These are phyloP conservation scores for Arthrobotrys megalospora DNA, from an alignment of 2,329 filamentous ascomycete species.

Conservation along the genomic window DNA sequence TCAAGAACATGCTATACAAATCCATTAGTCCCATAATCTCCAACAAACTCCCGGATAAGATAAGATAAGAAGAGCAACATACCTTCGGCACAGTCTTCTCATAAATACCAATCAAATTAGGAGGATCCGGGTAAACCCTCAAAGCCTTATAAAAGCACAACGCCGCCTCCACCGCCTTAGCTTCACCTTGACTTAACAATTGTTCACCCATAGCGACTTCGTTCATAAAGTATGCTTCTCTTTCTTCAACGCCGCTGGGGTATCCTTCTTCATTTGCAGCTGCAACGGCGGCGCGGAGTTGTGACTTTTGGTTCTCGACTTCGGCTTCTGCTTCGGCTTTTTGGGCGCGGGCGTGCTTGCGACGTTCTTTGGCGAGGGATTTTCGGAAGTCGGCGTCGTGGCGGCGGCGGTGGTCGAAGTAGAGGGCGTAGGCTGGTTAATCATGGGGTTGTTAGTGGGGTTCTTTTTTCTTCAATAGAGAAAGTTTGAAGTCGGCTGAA, in stretches of 20 bases:
- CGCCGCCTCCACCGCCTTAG: slow-evolving; percentile 80
- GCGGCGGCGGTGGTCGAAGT: slow-evolving; percentile 79
- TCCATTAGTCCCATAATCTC: slow-evolving; percentile 31
- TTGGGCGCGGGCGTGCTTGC: slow-evolving; percentile 78
- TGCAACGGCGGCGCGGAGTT: slow-evolving; percentile 83
- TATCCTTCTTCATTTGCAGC: slow-evolving; percentile 84
- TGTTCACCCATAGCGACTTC: slow-evolving; percentile 91
- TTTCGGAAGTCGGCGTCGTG: slow-evolving; percentile 77
- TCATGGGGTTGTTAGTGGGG: slow-evolving; percentile 14
- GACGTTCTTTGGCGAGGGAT: slow-evolving; percentile 80
- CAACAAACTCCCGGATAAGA: neutral
- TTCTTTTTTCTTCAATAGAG: neutral
- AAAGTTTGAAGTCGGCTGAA: slow-evolving; percentile 4
- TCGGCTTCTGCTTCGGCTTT: slow-evolving; percentile 80
- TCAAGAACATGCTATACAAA: slow-evolving; percentile 83
- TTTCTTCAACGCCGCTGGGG: slow-evolving; percentile 89
- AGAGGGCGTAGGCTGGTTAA: slow-evolving; percentile 73
- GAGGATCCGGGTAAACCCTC: slow-evolving; percentile 96
- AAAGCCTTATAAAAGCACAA: slow-evolving; percentile 98
- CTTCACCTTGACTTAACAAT: slow-evolving; percentile 81
- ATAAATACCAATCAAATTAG: slow-evolving; percentile 95
- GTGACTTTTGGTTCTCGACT: slow-evolving; percentile 77
- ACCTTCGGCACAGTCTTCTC: slow-evolving; percentile 99
- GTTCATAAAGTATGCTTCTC: slow-evolving; percentile 96
- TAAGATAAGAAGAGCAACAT: slow-evolving; percentile 52